These are phyloP conservation scores for Fusarium redolens DNA, from an alignment of 2,329 filamentous ascomycete genomes.

Conservation along the genomic window DNA sequence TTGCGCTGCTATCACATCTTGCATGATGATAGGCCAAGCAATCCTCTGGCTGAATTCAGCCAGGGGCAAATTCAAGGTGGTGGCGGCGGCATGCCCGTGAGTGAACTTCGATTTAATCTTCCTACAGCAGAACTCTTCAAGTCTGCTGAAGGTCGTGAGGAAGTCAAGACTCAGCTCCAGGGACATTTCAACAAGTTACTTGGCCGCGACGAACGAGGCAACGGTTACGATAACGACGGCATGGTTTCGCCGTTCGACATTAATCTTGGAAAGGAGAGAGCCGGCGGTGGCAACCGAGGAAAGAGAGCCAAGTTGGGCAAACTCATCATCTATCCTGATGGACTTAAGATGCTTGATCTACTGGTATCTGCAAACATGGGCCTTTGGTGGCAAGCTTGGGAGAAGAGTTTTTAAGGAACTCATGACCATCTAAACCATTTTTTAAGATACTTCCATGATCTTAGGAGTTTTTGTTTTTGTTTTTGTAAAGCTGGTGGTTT, in stretches of 20 bases:
- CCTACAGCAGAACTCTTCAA: slow-evolving; percentile 67
- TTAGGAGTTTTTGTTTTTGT: slow-evolving; percentile 31
- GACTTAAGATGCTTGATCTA: slow-evolving; percentile 94
- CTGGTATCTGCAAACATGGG: slow-evolving; percentile 91
- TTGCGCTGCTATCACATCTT: slow-evolving; percentile 81
- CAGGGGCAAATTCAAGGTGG: slow-evolving; percentile 45
- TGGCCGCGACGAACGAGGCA: slow-evolving; percentile 47
- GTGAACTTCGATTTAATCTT: slow-evolving; percentile 91
- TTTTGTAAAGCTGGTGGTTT: slow-evolving; percentile 8
- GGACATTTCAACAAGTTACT: slow-evolving; percentile 59
- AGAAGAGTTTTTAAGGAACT: slow-evolving; percentile 59
- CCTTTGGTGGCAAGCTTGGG: slow-evolving; percentile 93
- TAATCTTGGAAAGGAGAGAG: slow-evolving; percentile 82
- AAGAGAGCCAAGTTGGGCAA: slow-evolving; percentile 94
- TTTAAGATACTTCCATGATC: background rate
- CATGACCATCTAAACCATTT: background rate
- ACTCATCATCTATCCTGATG: slow-evolving; percentile 88
- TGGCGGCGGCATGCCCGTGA: slow-evolving; percentile 59
- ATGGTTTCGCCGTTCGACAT: slow-evolving; percentile 68
- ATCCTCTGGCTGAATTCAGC: slow-evolving; percentile 56
- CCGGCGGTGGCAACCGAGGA: slow-evolving; percentile 86
- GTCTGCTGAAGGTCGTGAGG: slow-evolving; percentile 48
- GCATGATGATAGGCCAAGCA: slow-evolving; percentile 56
- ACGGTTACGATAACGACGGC: slow-evolving; percentile 54
- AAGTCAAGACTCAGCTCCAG: slow-evolving; percentile 51